phyloP scores from a whole-genome alignment of 2,329 filamentous ascomycete genomes.

The Penicillium sp. region DNA sequence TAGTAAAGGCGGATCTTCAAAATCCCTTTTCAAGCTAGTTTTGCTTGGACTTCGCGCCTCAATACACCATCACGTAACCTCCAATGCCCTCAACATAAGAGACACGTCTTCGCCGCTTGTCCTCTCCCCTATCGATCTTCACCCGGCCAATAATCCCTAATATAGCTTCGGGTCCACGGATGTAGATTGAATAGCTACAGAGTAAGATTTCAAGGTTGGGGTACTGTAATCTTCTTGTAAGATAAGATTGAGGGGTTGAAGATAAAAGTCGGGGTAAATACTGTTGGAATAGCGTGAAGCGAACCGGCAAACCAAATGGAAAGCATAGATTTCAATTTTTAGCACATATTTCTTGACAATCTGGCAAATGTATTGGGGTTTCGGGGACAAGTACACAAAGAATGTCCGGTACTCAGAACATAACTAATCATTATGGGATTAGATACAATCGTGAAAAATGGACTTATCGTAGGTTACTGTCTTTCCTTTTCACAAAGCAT shows the following conservation, averaged over 20 bases:
- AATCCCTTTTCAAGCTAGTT: too few relatives aligned
- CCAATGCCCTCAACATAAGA: too few relatives aligned
- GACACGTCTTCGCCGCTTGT: too few relatives aligned
- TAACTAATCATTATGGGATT: not conserved
- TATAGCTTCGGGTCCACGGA: too few relatives aligned
- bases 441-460: conserved; percentile 1
- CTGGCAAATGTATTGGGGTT: not conserved
- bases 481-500: not conserved
- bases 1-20: too few relatives aligned
- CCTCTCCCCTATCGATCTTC: too few relatives aligned
- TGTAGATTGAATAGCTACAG: too few relatives aligned
- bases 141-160: too few relatives aligned
- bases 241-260: not conserved
- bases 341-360: not conserved
- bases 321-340: not conserved
- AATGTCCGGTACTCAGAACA: not conserved
- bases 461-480: not conserved
- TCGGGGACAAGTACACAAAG: not conserved
- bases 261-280: not conserved
- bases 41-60: too few relatives aligned
- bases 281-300: not conserved
- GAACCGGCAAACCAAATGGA: not conserved
- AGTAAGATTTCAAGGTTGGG: too few relatives aligned
- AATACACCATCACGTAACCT: too few relatives aligned
- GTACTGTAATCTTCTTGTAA: not conserved